Percentiles rank a stretch among this genome's conserved stretches.
phyloP scores from a whole-genome alignment of 345 rosid genomes.

The Euphorbia pulcherrima region DNA sequence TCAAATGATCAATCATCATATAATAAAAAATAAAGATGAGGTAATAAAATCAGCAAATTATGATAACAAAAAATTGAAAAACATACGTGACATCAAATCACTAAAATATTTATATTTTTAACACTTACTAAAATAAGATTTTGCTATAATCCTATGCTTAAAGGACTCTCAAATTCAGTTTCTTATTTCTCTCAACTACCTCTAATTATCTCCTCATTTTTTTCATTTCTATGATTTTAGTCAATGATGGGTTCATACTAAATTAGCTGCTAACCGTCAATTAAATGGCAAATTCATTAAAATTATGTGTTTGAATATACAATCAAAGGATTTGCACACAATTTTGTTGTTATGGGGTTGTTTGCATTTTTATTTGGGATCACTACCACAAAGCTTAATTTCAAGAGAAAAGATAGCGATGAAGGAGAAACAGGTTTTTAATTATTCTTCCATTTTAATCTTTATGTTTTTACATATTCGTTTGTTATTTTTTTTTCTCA shows the following conservation, averaged over 20 bases:
- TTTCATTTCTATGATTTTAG: too few relatives aligned
- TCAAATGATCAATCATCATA: too few relatives aligned
- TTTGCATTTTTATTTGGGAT: slow-evolving; percentile 41
- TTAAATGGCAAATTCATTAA: background rate
- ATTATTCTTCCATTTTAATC: background rate
- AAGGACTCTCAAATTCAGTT: slow-evolving; percentile 3
- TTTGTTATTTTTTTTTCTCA: background rate
- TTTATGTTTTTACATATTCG: slow-evolving; percentile 3
- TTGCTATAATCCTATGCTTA: background rate
- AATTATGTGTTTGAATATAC: slow-evolving; percentile 1
- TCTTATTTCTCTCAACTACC: background rate
- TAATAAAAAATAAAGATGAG: too few relatives aligned
- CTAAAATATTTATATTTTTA: too few relatives aligned
- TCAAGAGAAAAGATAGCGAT: slow-evolving; percentile 92
- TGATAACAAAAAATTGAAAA: too few relatives aligned
- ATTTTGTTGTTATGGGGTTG: slow-evolving; percentile 21
- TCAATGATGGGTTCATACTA: too few relatives aligned
- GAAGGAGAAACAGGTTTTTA: slow-evolving; percentile 83
- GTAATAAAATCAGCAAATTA: too few relatives aligned
- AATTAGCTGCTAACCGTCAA: background rate
- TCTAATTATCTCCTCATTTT: slow-evolving; percentile 3
- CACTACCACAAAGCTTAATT: slow-evolving; percentile 43
- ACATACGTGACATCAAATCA: background rate
- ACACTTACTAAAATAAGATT: too few relatives aligned
- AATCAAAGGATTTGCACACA: background rate